A percentile compares a stretch with the other conserved stretches of the same genome.
phyloP scores from a whole-genome alignment of 495 filamentous ascomycete species.

The Podospora australis region DNA sequence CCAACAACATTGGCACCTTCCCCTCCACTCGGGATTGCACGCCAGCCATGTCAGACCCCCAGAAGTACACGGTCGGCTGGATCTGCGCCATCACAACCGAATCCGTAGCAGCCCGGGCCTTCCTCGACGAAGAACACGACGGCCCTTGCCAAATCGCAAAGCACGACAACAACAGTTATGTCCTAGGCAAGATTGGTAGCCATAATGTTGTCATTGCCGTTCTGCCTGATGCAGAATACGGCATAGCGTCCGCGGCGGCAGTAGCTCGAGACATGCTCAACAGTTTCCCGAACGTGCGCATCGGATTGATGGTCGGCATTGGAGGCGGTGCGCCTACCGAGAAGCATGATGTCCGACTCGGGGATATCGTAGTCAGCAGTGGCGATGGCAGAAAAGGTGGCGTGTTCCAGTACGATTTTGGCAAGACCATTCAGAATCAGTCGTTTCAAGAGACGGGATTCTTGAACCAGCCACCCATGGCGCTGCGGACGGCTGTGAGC shows the following conservation, averaged over 20 bases:
- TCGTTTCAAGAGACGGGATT: slow-evolving; percentile 23
- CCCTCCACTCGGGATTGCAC: no score
- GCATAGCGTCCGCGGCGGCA: slow-evolving; percentile 26
- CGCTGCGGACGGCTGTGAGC: slow-evolving; percentile 17
- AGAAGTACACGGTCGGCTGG: slow-evolving; percentile 47
- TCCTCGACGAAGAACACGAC: slow-evolving; percentile 43
- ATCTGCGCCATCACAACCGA: slow-evolving; percentile 43
- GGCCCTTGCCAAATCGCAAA: neutral
- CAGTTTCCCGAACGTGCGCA: slow-evolving; percentile 35
- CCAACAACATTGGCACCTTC: no score
- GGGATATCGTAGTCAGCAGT: slow-evolving; percentile 22
- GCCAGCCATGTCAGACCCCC: neutral
- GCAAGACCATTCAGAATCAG: slow-evolving; percentile 21
- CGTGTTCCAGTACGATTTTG: slow-evolving; percentile 30
- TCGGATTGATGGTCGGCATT: slow-evolving; percentile 45
- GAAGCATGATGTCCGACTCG: slow-evolving; percentile 29
- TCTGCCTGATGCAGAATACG: slow-evolving; percentile 35
- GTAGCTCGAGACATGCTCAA: slow-evolving; percentile 30
- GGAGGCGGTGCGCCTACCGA: slow-evolving; percentile 35
- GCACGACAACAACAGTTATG: slow-evolving; percentile 28
- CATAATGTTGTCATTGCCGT: slow-evolving; percentile 40
- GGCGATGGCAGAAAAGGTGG: slow-evolving; percentile 13
- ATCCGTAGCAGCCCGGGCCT: slow-evolving; percentile 34
- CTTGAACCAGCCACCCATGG: slow-evolving; percentile 31
- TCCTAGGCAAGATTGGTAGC: slow-evolving; percentile 34